A percentile compares a stretch with the other conserved stretches of the same genome.
Conservation (phyloP, 2,329 filamentous ascomycete species). For the Phaeomoniella chlamydospora region DNA sequence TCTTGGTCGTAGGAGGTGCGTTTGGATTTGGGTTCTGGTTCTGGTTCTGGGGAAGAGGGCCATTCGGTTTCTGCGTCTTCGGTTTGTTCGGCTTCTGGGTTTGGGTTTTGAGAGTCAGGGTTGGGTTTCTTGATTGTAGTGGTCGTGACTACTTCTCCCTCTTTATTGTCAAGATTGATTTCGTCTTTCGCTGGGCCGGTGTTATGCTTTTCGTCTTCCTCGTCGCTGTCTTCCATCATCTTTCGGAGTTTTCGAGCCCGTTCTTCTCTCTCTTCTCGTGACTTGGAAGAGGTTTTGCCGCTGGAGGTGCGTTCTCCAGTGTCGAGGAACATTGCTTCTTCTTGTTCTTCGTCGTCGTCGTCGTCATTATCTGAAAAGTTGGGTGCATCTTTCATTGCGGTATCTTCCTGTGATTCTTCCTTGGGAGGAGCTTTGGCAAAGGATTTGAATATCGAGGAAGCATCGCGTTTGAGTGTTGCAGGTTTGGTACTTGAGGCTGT, state of each 20-base stretch:
- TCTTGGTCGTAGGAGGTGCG: background rate
- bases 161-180: slow-evolving; percentile 1
- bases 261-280: slow-evolving; percentile 30
- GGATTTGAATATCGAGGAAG: slow-evolving; percentile 11
- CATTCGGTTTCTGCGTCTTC: slow-evolving; percentile 39
- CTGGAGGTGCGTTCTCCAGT: slow-evolving; percentile 19
- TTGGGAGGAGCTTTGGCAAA: slow-evolving; percentile 10
- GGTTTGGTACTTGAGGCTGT: slow-evolving; percentile 22
- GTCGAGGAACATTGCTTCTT: slow-evolving; percentile 34
- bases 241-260: slow-evolving; percentile 35
- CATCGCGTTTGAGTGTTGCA: slow-evolving; percentile 18
- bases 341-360: slow-evolving; percentile 43
- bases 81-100: slow-evolving; percentile 22
- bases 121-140: background rate
- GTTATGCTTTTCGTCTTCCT: slow-evolving; percentile 19
- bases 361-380: slow-evolving; percentile 17
- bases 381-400: slow-evolving; percentile 1
- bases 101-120: background rate
- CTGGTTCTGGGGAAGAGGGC: slow-evolving; percentile 8
- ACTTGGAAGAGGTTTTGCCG: slow-evolving; percentile 17
- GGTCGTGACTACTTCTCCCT: slow-evolving; percentile 5
- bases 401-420: slow-evolving; percentile 3
- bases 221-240: slow-evolving; percentile 63
- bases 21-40: slow-evolving; percentile 4
- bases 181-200: slow-evolving; percentile 4